Evolutionary conservation across 257 asterid species (phyloP).

Genomic region (Capsicum rhomboideum): DNA sequence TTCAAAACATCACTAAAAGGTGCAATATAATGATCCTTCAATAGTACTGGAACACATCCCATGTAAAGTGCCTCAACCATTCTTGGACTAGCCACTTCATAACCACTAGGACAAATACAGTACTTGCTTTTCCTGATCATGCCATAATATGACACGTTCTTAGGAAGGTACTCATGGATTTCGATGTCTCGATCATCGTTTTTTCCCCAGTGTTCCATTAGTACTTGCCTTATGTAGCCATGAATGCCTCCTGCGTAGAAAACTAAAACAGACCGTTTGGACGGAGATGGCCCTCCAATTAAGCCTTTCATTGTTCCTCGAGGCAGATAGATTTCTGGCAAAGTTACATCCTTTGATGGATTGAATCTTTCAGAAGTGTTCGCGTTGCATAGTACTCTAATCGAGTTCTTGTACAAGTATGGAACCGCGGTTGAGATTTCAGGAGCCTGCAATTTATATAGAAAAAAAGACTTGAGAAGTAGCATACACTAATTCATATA

Average conservation of each 20-base stretch:
- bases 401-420: constrained; percentile 32
- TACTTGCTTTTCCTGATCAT: constrained; percentile 48
- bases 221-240: constrained; percentile 38
- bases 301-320: constrained; percentile 38
- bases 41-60: constrained; percentile 50
- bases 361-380: constrained; percentile 50
- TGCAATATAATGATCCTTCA: constrained; percentile 39
- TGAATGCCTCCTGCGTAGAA: constrained; percentile 48
- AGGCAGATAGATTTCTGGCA: constrained; percentile 54
- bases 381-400: constrained; percentile 45
- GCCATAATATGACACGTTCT: constrained; percentile 29
- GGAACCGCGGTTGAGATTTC: constrained; percentile 21
- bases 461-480: too few species aligned
- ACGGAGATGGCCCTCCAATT: constrained; percentile 39
- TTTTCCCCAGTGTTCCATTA: constrained; percentile 43
- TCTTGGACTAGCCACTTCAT: constrained; percentile 59
- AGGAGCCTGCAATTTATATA: constrained; percentile 27
- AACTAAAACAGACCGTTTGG: constrained; percentile 28
- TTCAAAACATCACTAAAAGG: constrained; percentile 47
- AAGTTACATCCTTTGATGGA: constrained; percentile 32
- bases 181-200: constrained; percentile 28
- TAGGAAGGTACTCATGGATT: constrained; percentile 36
- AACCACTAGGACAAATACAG: constrained; percentile 52
- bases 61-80: constrained; percentile 54
- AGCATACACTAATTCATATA: too few species aligned